These are phyloP conservation scores for Penicillium bialowiezense DNA, from an alignment of 495 filamentous ascomycete genomes.

Conservation along the genomic window DNA sequence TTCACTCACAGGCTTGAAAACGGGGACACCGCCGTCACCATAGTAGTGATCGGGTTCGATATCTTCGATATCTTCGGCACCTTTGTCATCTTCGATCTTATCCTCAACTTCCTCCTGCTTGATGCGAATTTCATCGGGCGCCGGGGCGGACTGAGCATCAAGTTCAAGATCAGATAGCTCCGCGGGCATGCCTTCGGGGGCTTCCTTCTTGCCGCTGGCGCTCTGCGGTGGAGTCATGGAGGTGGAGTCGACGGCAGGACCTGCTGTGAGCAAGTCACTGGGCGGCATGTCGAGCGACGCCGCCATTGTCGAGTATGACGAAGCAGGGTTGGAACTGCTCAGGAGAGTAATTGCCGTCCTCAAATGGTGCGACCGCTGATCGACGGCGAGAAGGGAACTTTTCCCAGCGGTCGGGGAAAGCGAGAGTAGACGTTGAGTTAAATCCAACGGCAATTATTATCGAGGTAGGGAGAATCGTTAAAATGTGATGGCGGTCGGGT, in stretches of 20 bases:
- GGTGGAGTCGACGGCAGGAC: conserved; percentile 27
- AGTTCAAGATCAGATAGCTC: conserved; percentile 49
- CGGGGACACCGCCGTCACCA: conserved; percentile 78
- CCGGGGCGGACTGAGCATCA: conserved; percentile 29
- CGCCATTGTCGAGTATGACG: conserved; percentile 30
- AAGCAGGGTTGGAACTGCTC: conserved; percentile 9
- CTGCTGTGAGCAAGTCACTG: conserved; percentile 25
- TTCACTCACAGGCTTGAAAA: conserved; percentile 80
- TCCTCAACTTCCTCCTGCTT: conserved; percentile 43
- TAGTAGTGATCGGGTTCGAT: conserved; percentile 86
- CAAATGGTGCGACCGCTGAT: conserved; percentile 49
- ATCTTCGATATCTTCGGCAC: conserved; percentile 44
- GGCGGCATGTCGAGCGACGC: conserved; percentile 31
- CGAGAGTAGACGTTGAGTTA: not conserved
- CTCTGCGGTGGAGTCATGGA: conserved; percentile 49
- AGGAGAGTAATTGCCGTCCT: conserved; percentile 34
- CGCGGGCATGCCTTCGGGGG: conserved; percentile 40
- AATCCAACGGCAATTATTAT: conserved; percentile 3
- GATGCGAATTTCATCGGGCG: conserved; percentile 20
- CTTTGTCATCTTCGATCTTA: conserved; percentile 40
- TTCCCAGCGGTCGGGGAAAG: conserved; percentile 50
- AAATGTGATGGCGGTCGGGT: not conserved
- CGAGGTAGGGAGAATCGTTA: conserved; percentile 1
- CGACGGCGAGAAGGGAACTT: conserved; percentile 36
- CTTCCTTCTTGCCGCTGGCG: conserved; percentile 43